Evolutionary conservation across 2,329 filamentous ascomycete genomes (phyloP), one percentile per base, ranked within the genome.

Genomic region (Colletotrichum lentis): DNA sequence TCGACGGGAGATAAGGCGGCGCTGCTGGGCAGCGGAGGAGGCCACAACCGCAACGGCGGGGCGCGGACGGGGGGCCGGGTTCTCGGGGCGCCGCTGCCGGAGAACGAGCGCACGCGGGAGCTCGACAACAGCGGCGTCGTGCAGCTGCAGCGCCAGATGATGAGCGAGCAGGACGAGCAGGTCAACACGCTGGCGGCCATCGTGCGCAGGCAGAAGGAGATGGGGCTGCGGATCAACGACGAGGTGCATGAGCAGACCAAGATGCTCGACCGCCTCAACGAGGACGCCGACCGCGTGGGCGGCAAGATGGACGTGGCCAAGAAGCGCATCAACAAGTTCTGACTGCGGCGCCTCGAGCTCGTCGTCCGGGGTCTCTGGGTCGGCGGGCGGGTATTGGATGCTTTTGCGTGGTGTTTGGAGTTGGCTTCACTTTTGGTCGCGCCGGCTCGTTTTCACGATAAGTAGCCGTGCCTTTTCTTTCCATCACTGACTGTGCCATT

Each of bases 101-200:
- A 96, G 79, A 94, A 91, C 18, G 89, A 92, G 66, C 86, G 88
- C 70, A 95, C 92, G 50, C 81, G 92, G 14, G 91, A 95, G 76
- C 79, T 93, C 62, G 92, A 93, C 75, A 96, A 96, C 73, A 78
- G 84, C 5, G 92, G 91, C 0, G 88, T 96, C 20, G 73, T 94
- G 69, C 86, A 91, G 76, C 78, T 96, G 69, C 92, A 96, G 77
- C 84, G 88, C 73, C 85, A 91, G 74, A 87, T 92, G 77, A 92
- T 95, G 83, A 75, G 84, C 61, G 88, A 91, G 71, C 92, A 96
- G 74, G 92, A 96, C 72, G 77, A 89, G 73, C 90, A 92, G 72
- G 85, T 96, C 3, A 85, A 91, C 20, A 83, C 88, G 72, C 80
- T 96, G 63, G 84, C 86, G 1, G 88, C 87, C 71, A 89, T 93